These are phyloP conservation scores for Haplosporangium sp. DNA, from an alignment of 371 early-diverging fungal genomes.

Conservation along the genomic window DNA sequence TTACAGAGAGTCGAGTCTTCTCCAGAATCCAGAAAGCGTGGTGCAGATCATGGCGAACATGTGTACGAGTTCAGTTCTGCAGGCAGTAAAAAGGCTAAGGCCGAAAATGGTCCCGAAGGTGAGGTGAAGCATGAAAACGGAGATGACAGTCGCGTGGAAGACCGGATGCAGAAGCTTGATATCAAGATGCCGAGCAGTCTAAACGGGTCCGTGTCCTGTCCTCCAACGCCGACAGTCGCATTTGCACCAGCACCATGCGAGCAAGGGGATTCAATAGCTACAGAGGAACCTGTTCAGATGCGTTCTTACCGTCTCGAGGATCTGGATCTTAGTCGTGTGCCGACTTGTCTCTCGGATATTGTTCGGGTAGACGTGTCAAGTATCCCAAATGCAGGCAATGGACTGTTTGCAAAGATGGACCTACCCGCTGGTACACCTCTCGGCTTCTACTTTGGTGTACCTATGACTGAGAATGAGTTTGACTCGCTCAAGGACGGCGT, in stretches of 20 bases:
- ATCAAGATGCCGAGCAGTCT: slow-evolving; percentile 12
- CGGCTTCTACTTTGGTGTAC: slow-evolving; percentile 94
- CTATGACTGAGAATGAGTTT: slow-evolving; percentile 91
- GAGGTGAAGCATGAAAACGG: not conserved
- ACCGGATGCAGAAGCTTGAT: slow-evolving; percentile 30
- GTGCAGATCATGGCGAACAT: slow-evolving; percentile 5
- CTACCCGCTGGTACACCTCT: slow-evolving; percentile 78
- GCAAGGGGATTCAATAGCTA: not conserved
- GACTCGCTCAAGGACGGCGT: slow-evolving; percentile 85
- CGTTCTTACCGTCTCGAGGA: slow-evolving; percentile 35
- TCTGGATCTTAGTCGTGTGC: slow-evolving; percentile 60
- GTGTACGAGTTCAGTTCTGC: not conserved
- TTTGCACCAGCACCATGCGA: not conserved
- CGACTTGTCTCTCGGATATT: slow-evolving; percentile 65
- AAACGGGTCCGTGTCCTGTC: slow-evolving; percentile 12
- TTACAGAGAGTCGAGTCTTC: not conserved
- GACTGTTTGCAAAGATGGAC: slow-evolving; percentile 79
- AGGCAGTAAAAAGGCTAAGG: slow-evolving; percentile 34
- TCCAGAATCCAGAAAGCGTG: slow-evolving; percentile 29
- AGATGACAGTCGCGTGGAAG: slow-evolving; percentile 21
- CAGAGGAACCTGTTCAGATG: slow-evolving; percentile 10
- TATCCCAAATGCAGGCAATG: slow-evolving; percentile 77
- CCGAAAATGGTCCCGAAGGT: slow-evolving; percentile 20
- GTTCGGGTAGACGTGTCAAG: slow-evolving; percentile 70
- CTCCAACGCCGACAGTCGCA: slow-evolving; percentile 11